Conservation (phyloP, 1,284 basidiomycete genomes). For the Volvariella volvacea region DNA sequence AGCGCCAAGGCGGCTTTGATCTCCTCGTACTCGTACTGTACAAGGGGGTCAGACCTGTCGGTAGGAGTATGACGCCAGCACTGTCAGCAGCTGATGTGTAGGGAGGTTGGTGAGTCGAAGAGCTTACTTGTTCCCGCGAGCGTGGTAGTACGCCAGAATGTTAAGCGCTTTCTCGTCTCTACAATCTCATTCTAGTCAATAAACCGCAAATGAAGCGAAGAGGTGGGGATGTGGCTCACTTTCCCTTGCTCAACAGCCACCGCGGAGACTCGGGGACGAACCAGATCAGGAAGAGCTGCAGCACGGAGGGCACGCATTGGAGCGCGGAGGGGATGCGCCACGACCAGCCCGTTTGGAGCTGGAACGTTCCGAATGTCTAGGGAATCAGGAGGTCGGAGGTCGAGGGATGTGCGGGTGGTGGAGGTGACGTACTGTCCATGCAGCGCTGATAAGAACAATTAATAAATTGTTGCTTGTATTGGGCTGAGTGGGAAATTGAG, state of each 20-base stretch:
- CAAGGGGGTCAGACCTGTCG: slow-evolving; percentile 52
- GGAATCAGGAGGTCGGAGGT: neutral
- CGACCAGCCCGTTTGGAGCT: slow-evolving; percentile 57
- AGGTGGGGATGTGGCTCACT: slow-evolving; percentile 18
- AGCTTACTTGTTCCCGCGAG: slow-evolving; percentile 51
- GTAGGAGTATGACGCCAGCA: neutral
- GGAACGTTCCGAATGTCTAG: slow-evolving; percentile 64
- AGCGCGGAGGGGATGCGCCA: slow-evolving; percentile 71
- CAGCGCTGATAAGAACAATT: slow-evolving; percentile 36
- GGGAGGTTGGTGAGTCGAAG: neutral
- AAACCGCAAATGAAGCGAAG: neutral
- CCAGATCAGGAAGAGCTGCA: slow-evolving; percentile 56
- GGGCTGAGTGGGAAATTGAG: slow-evolving; percentile 1
- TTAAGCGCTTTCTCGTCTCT: slow-evolving; percentile 52
- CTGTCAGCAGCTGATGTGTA: too few relatives aligned
- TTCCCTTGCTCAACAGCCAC: slow-evolving; percentile 61
- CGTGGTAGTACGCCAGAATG: slow-evolving; percentile 69
- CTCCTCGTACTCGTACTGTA: slow-evolving; percentile 69
- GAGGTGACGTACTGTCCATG: slow-evolving; percentile 49
- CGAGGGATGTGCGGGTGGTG: neutral
- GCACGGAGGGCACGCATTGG: slow-evolving; percentile 55
- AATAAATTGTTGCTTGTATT: slow-evolving; percentile 1
- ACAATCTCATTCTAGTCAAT: slow-evolving; percentile 1
- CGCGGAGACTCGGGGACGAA: slow-evolving; percentile 69
- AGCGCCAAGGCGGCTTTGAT: slow-evolving; percentile 69